phyloP scores from a whole-genome alignment of 208 protist genomes.

The Blechomonas ayalai region DNA sequence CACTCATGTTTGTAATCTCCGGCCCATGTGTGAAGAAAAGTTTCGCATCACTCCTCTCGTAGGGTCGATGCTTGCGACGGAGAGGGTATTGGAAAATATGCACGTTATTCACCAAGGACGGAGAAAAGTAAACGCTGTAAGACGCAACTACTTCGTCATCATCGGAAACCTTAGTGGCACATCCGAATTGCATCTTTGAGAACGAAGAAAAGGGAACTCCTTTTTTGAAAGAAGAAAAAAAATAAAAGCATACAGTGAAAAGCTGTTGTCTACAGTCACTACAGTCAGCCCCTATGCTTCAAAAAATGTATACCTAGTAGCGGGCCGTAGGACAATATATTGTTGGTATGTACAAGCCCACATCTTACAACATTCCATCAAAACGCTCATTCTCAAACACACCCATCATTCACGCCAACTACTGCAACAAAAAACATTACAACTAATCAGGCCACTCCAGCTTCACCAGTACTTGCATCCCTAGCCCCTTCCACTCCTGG shows the following conservation, averaged over 20 bases:
- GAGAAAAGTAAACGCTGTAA: constrained; percentile 68
- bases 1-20: neutral
- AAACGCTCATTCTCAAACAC: too few relatives aligned
- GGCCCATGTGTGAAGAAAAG: constrained; percentile 45
- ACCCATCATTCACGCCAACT: neutral
- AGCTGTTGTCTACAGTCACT: too few relatives aligned
- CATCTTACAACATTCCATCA: too few relatives aligned
- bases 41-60: constrained; percentile 57
- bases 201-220: neutral
- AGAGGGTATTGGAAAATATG: constrained; percentile 89
- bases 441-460: neutral
- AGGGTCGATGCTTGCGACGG: constrained; percentile 47
- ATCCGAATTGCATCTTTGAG: constrained; percentile 16
- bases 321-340: too few relatives aligned
- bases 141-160: constrained; percentile 74
- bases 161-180: constrained; percentile 12
- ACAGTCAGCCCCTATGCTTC: too few relatives aligned
- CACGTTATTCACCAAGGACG: constrained; percentile 38
- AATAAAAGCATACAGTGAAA: too few relatives aligned
- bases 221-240: constrained; percentile 11
- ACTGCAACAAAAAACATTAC: constrained; percentile 2
- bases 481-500: too few relatives aligned
- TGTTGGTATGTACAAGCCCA: too few relatives aligned
- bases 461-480: too few relatives aligned
- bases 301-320: too few relatives aligned